phyloP scores from a whole-genome alignment of 2,329 filamentous ascomycete genomes.

The Xylariomycetidae sp. region DNA sequence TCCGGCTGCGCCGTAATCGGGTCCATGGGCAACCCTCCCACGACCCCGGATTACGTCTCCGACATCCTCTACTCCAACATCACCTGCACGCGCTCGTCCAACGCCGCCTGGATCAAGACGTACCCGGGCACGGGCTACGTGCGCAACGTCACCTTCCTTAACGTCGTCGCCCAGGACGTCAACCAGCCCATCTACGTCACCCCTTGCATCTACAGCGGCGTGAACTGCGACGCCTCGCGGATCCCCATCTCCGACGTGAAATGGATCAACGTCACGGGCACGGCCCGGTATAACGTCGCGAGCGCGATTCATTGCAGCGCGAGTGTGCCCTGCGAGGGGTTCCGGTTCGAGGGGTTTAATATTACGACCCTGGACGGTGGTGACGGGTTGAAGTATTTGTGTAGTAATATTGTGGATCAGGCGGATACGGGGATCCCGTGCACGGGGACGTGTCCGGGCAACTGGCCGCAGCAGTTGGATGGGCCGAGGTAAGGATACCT shows the following conservation, averaged over 20 bases:
- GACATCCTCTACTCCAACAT: slow-evolving; percentile 34
- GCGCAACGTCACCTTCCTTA: slow-evolving; percentile 38
- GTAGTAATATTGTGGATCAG: slow-evolving; percentile 36
- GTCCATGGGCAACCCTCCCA: slow-evolving; percentile 30
- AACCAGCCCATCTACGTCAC: slow-evolving; percentile 46
- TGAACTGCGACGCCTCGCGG: slow-evolving; percentile 34
- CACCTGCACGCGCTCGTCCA: slow-evolving; percentile 32
- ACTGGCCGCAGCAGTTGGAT: slow-evolving; percentile 33
- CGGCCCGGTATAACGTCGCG: slow-evolving; percentile 43
- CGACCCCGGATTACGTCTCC: slow-evolving; percentile 30
- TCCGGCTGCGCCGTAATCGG: slow-evolving; percentile 33
- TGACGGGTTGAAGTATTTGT: slow-evolving; percentile 35
- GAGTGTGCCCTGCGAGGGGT: slow-evolving; percentile 36
- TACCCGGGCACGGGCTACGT: slow-evolving; percentile 37
- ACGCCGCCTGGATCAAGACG: slow-evolving; percentile 39
- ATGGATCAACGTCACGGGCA: slow-evolving; percentile 47
- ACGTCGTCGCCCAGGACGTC: slow-evolving; percentile 35
- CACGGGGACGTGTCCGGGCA: slow-evolving; percentile 32
- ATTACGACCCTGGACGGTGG: slow-evolving; percentile 36
- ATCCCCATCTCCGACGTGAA: slow-evolving; percentile 41
- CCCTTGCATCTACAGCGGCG: slow-evolving; percentile 38
- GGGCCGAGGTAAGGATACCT: slow-evolving; percentile 20
- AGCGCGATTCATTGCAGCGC: slow-evolving; percentile 40
- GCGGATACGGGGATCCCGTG: slow-evolving; percentile 28
- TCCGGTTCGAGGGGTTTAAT: slow-evolving; percentile 41